A percentile compares a stretch with the other conserved stretches of the same genome.
Evolutionary conservation across 176 grass and related monocot species (phyloP).

Genomic region (Carex cristatella): DNA sequence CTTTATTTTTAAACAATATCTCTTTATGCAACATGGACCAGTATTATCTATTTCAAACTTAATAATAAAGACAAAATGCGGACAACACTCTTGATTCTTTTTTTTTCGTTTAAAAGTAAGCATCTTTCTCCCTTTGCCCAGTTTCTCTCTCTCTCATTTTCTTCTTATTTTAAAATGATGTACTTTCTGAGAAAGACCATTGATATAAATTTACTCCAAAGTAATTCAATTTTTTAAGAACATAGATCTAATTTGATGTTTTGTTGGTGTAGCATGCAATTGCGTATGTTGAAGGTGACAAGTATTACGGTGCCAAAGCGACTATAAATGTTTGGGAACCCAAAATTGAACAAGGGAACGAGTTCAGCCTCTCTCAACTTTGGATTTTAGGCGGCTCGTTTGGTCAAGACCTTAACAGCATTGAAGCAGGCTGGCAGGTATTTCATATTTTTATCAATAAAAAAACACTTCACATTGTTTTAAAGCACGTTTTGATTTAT

Average conservation of each 20-base stretch:
- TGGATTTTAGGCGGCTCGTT: constrained; percentile 88
- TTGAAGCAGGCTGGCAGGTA: constrained; percentile 98
- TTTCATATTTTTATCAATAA: neutral
- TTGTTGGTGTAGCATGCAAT: constrained; percentile 61
- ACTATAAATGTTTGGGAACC: constrained; percentile 94
- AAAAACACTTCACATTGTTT: neutral
- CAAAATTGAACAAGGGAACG: constrained; percentile 67
- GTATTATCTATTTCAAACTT: neutral
- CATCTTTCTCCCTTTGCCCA: neutral
- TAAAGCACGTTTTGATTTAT: neutral
- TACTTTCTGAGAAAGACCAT: neutral
- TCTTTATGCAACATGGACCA: constrained; percentile 5
- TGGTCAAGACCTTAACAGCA: constrained; percentile 77
- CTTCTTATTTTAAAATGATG: neutral
- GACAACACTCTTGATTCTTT: neutral
- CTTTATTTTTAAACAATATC: neutral
- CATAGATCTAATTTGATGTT: constrained; percentile 10
- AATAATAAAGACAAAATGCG: neutral
- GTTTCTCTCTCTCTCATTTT: neutral
- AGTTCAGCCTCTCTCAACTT: constrained; percentile 89
- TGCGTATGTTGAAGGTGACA: constrained; percentile 72
- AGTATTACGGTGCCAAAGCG: constrained; percentile 84
- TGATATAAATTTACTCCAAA: neutral
- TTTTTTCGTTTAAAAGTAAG: neutral
- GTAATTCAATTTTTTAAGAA: neutral